These are phyloP conservation scores for Suhomyces guaymorum DNA, from an alignment of 1,139 yeast species.

Conservation along the genomic window DNA sequence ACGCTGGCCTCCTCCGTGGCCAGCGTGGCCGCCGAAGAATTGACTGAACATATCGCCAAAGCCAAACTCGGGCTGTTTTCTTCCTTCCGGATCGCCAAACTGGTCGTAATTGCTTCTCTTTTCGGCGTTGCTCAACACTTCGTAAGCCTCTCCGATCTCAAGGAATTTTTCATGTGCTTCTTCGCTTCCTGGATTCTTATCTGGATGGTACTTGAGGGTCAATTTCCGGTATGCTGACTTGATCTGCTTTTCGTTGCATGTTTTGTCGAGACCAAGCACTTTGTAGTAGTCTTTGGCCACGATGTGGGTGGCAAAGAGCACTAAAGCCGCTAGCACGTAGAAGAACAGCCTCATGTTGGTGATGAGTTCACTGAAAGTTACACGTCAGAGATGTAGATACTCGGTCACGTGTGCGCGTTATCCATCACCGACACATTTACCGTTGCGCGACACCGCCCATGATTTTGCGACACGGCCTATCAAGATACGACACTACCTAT, in stretches of 20 bases:
- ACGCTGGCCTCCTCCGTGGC: slow-evolving; percentile 28
- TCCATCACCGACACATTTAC: too few species aligned
- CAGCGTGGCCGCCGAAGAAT: slow-evolving; percentile 66
- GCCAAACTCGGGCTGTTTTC: slow-evolving; percentile 24
- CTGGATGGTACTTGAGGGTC: slow-evolving; percentile 91
- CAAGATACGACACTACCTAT: too few species aligned
- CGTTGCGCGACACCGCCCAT: too few species aligned
- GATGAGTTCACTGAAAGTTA: slow-evolving; percentile 1
- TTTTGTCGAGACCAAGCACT: slow-evolving; percentile 64
- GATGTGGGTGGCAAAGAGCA: slow-evolving; percentile 6
- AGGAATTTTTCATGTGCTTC: slow-evolving; percentile 84
- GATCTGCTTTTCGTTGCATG: slow-evolving; percentile 79
- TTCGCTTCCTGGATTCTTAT: slow-evolving; percentile 74
- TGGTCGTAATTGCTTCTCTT: slow-evolving; percentile 73
- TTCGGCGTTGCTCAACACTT: slow-evolving; percentile 73
- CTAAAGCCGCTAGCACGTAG: slow-evolving; percentile 4
- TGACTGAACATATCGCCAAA: slow-evolving; percentile 72
- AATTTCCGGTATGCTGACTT: slow-evolving; percentile 83
- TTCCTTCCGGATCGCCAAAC: slow-evolving; percentile 80
- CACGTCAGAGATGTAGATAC: slow-evolving; percentile 8
- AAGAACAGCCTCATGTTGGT: slow-evolving; percentile 8
- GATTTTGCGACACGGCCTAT: too few species aligned
- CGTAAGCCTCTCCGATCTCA: slow-evolving; percentile 93
- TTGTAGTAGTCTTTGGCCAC: slow-evolving; percentile 34
- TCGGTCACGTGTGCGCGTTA: too few species aligned